Percentiles rank a stretch among this genome's conserved stretches.
These are phyloP conservation scores for Persicaria maculosa DNA, from an alignment of 148 eudicot genomes.

Conservation along the genomic window DNA sequence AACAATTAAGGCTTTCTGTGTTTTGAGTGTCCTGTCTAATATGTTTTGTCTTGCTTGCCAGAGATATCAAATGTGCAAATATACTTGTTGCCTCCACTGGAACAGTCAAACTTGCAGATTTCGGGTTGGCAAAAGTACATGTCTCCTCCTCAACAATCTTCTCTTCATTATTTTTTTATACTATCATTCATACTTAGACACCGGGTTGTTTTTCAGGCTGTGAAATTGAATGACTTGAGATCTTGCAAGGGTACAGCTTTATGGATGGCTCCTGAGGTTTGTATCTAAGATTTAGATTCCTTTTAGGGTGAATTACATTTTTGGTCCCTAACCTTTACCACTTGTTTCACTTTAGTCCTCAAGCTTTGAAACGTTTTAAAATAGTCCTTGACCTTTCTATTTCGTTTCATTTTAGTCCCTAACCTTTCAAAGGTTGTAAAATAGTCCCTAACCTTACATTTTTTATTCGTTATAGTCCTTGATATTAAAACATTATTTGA, in stretches of 20 bases:
- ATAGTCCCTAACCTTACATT: too few relatives aligned
- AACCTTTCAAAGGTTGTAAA: too few relatives aligned
- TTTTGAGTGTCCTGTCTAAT: neutral
- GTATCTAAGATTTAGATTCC: constrained; percentile 5
- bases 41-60: constrained; percentile 18
- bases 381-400: too few relatives aligned
- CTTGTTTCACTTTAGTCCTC: too few relatives aligned
- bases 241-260: constrained; percentile 87
- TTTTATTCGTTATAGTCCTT: too few relatives aligned
- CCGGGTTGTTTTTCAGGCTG: constrained; percentile 40
- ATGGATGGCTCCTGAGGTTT: constrained; percentile 99
- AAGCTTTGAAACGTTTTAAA: too few relatives aligned
- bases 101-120: constrained; percentile 82
- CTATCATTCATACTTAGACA: constrained; percentile 1
- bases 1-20: neutral
- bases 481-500: too few relatives aligned
- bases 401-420: too few relatives aligned
- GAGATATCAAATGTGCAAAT: constrained; percentile 92
- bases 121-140: constrained; percentile 86
- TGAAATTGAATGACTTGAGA: constrained; percentile 63
- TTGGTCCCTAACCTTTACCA: too few relatives aligned
- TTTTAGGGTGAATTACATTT: too few relatives aligned
- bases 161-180: neutral
- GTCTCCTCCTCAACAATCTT: constrained; percentile 2
- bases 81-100: constrained; percentile 73